Evolutionary conservation across 108 stramenopile species (phyloP).

Genomic region (Cyclotella choctawhatcheeana): DNA sequence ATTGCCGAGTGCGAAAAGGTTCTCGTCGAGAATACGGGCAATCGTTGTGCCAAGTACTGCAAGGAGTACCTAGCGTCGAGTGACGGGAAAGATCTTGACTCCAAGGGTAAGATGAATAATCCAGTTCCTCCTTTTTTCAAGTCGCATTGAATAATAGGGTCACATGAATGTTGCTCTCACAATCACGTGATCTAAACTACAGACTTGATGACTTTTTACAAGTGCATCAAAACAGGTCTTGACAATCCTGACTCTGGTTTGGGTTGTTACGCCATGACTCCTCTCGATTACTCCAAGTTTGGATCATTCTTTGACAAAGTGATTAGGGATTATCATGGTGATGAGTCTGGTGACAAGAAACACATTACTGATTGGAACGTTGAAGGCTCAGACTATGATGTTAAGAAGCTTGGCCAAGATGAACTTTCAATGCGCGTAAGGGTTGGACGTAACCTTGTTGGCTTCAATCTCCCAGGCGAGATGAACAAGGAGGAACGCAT

Average conservation of each 20-base stretch:
- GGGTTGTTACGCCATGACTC: slow-evolving; percentile 68
- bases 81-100: slow-evolving; percentile 38
- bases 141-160: too few relatives aligned
- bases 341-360: slow-evolving; percentile 40
- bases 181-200: background rate
- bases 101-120: slow-evolving; percentile 28
- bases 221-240: slow-evolving; percentile 55
- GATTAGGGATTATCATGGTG: slow-evolving; percentile 62
- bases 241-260: slow-evolving; percentile 61
- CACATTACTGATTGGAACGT: slow-evolving; percentile 64
- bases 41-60: slow-evolving; percentile 51
- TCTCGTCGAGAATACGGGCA: slow-evolving; percentile 31
- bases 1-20: slow-evolving; percentile 24
- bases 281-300: slow-evolving; percentile 58
- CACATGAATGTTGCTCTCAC: too few relatives aligned
- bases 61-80: slow-evolving; percentile 34
- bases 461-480: slow-evolving; percentile 63
- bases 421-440: slow-evolving; percentile 74
- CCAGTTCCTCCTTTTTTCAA: background rate
- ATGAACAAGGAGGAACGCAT: slow-evolving; percentile 62
- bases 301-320: slow-evolving; percentile 62
- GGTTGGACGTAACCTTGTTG: slow-evolving; percentile 59
- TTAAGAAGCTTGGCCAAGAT: slow-evolving; percentile 49
- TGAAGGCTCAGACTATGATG: slow-evolving; percentile 51
- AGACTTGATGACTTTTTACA: slow-evolving; percentile 49